Conservation (phyloP, 2,329 filamentous ascomycete genomes). For the Ceratocystis cacaofunesta region DNA sequence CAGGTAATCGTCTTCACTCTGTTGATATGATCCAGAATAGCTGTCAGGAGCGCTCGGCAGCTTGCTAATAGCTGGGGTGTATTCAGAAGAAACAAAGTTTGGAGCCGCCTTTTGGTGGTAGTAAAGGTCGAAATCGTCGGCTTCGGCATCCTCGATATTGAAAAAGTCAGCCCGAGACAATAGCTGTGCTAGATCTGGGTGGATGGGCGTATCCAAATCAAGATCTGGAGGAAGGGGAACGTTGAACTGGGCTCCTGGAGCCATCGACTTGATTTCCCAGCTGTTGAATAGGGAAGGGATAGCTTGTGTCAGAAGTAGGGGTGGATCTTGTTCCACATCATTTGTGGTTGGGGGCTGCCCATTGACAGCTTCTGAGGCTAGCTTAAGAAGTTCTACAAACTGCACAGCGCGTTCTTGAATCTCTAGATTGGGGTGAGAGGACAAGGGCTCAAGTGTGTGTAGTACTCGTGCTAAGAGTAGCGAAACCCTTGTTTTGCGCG, state of each 20-base stretch:
- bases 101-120: conserved; percentile 43
- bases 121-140: conserved; percentile 53
- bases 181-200: conserved; percentile 53
- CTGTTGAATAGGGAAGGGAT: conserved; percentile 78
- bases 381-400: conserved; percentile 74
- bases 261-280: conserved; percentile 83
- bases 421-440: conserved; percentile 72
- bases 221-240: conserved; percentile 65
- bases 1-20: conserved; percentile 48
- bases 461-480: conserved; percentile 71
- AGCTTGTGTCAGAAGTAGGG: conserved; percentile 74
- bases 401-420: conserved; percentile 92
- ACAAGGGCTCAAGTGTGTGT: conserved; percentile 64
- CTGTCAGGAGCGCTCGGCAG: conserved; percentile 33
- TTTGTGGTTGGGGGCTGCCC: conserved; percentile 46
- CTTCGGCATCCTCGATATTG: conserved; percentile 35
- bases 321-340: conserved; percentile 47
- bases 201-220: conserved; percentile 70
- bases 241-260: conserved; percentile 65
- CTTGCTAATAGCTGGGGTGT: conserved; percentile 39
- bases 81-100: conserved; percentile 33
- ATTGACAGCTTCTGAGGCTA: conserved; percentile 67
- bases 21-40: conserved; percentile 38
- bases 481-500: conserved; percentile 58
- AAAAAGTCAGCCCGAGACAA: conserved; percentile 44